Base-by-base conservation (phyloP, 176 grass and related monocot genomes). In the Thinopyrum elongatum region DNA sequence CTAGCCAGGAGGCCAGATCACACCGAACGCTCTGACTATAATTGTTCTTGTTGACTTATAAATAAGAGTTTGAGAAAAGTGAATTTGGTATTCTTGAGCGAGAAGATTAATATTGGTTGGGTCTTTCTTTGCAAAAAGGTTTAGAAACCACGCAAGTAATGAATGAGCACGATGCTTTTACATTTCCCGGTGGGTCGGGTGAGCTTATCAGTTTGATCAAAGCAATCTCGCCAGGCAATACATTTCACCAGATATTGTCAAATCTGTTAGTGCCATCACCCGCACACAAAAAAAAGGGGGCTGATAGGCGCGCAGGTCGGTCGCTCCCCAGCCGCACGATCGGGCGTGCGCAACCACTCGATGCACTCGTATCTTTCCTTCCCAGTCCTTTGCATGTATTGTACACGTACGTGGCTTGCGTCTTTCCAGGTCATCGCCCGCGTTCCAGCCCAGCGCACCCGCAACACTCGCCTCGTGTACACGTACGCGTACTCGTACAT, bases 61-160 rank as follows among this genome's bases (percentile, higher is more conserved):
- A 2, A 23, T 77, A 46, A 8, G 27, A 21, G 10, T 8, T 8
- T 6, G 6, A 59, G 1, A 68, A 75, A 69, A 75, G 77, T 9
- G 35, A 27, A 60, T 76, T 26, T 67, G 27, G 28, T 78, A 65
- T 78, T 76, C 71, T 86, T 76, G 76, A 87, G 26, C 39, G 36
- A 38, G 59, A 90, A 66, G 80, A 44, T 47, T 79, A 74, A 47
- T 74, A 87, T 90, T 59, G 34, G 66, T 83, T 87, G 65, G 57
- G 53, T 44, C 34, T 76, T 86, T 86, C 5, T 76, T 34, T 17
- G 70, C 9, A 22, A 80, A 72, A 85, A 41, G 59, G 42, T 15
- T 46, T 12, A 9, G 10, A 3, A 47, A 28, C 67, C 68, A 55
- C 42, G 46, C 26, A 85, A 66, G 33, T 16, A 58, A 68, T 21